phyloP scores from a whole-genome alignment of 192 early-diverging fungal genomes.

The Chytriomyces sp. region DNA sequence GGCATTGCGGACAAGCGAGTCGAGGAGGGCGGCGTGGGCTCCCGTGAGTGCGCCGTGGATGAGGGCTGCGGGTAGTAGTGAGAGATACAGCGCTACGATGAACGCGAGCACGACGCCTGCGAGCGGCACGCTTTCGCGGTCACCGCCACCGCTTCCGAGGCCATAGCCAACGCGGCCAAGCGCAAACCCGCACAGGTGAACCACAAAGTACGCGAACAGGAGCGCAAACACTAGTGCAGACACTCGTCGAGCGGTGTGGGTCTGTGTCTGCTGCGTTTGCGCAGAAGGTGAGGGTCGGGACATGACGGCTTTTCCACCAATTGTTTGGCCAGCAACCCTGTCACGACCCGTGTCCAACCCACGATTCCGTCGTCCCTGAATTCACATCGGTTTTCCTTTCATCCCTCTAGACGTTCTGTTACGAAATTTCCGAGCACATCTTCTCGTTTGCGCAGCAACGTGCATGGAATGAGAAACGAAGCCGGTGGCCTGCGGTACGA shows the following conservation, averaged over 20 bases:
- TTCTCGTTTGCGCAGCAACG: no score
- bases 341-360: no score
- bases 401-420: no score
- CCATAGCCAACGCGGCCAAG: background rate
- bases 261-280: no score
- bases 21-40: background rate
- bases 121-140: background rate
- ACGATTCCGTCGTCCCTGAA: no score
- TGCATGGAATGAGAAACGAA: no score
- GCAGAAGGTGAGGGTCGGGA: no score
- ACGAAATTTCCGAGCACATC: no score
- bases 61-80: conserved; percentile 12
- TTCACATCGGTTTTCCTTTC: no score
- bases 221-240: background rate
- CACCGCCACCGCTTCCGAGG: background rate
- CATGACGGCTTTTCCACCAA: no score
- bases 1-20: background rate
- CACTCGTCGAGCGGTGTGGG: background rate
- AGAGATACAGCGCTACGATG: conserved; percentile 6
- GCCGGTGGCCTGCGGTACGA: no score
- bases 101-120: background rate
- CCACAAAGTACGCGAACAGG: background rate
- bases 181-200: background rate
- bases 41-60: conserved; percentile 1
- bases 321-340: no score